Conservation (phyloP, 176 grass and related monocot genomes). For the Poa pratensis region DNA sequence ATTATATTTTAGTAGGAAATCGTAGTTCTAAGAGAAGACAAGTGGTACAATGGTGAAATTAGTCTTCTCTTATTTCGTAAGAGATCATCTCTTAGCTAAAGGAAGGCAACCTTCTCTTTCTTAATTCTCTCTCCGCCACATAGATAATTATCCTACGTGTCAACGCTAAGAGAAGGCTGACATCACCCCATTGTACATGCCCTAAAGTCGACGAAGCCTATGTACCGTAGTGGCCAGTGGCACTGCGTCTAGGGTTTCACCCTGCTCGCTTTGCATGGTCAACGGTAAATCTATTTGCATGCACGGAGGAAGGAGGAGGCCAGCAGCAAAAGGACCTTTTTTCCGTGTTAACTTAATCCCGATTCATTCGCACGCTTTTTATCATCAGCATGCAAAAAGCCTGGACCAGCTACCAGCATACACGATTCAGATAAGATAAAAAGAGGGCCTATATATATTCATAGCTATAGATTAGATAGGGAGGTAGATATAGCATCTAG, state of each 20-base stretch:
- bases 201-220: too few relatives aligned
- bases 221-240: background rate
- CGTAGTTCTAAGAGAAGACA: too few relatives aligned
- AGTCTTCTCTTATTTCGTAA: too few relatives aligned
- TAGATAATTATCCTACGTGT: too few relatives aligned
- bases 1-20: too few relatives aligned
- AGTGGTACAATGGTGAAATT: too few relatives aligned
- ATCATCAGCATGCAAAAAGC: conserved; percentile 56
- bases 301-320: conserved; percentile 41
- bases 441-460: conserved; percentile 40
- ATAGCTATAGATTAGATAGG: conserved; percentile 32
- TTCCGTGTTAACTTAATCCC: conserved; percentile 31
- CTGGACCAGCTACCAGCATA: conserved; percentile 40
- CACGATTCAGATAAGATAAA: conserved; percentile 46
- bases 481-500: conserved; percentile 23
- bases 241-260: conserved; percentile 37
- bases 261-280: conserved; percentile 17
- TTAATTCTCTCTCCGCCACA: too few relatives aligned
- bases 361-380: conserved; percentile 49
- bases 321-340: conserved; percentile 50
- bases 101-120: too few relatives aligned
- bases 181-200: too few relatives aligned
- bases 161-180: too few relatives aligned
- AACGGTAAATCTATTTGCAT: background rate
- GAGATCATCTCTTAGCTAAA: too few relatives aligned